Evolutionary conservation across 371 early-diverging fungal genomes (phyloP), one percentile per base, ranked within the genome.

Genomic region (Mortierella sp.): DNA sequence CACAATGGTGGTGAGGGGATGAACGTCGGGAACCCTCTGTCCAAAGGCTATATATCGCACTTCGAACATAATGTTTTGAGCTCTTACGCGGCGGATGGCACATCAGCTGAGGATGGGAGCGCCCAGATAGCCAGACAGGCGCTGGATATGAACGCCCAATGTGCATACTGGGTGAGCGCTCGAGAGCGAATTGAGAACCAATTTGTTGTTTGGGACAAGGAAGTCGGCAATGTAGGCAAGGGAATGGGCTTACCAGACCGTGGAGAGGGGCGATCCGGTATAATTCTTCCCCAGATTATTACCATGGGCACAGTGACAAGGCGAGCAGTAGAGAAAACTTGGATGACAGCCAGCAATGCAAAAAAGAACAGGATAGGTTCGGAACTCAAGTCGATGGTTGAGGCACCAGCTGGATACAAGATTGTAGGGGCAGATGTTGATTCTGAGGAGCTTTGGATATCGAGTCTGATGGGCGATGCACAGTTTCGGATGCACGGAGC

Each of bases 341-440:
- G 99, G 99, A 86, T 97, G 87, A 97, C 98, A 1, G 99, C 98
- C 9, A 90, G 96, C 59, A 99, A 98, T 68, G 96, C 97, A 0
- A 97, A 96, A 72, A 78, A 83, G 67, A 95, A 93, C 73, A 90
- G 96, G 2, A 92, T 99, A 47, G 99, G 99, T 5, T 96, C 97
- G 0, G 99, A 99, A 68, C 87, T 99, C 47, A 99, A 99, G 78
- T 88, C 95, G 1, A 89, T 93, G 86, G 87, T 99, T 8, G 86
- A 86, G 35, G 94, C 97, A 0, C 98, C 99, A 0, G 68, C 78
- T 9, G 96, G 91, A 10, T 94, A 94, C 80, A 88, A 87, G 56
- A 89, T 99, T 80, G 93, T 98, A 4, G 99, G 99, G 4, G 99
- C 99, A 1, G 99, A 99, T 83, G 99, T 99, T 1, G 99, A 99